Conservation (phyloP, 2,329 filamentous ascomycete species). For the Ceratocystis ficicola region DNA sequence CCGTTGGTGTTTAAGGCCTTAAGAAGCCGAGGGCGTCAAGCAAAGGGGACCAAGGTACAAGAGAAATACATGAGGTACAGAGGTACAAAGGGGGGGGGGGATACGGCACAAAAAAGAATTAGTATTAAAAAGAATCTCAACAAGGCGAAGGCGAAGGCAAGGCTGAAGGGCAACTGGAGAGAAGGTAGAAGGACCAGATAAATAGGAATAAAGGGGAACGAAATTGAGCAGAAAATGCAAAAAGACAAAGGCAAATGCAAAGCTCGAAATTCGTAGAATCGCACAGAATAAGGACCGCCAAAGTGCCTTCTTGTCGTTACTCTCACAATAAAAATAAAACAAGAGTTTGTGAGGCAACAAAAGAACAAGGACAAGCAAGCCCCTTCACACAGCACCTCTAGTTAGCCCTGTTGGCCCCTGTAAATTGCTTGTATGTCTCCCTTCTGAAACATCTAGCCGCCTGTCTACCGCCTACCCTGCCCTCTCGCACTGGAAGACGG, state of each 20-base stretch:
- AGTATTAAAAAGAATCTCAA: not conserved
- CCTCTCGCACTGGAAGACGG: not conserved
- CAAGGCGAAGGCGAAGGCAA: not conserved
- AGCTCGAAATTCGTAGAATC: conserved; percentile 4
- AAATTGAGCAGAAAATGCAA: not conserved
- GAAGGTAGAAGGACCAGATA: conserved; percentile 1
- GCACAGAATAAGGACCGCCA: not conserved
- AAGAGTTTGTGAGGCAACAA: too few relatives aligned
- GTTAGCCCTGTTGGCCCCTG: not conserved
- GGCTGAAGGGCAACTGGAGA: not conserved
- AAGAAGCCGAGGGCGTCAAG: too few relatives aligned
- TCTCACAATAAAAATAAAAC: not conserved
- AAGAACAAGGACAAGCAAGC: not conserved
- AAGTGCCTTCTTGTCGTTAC: not conserved
- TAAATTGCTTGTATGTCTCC: not conserved
- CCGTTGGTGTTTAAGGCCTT: too few relatives aligned
- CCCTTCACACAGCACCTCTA: not conserved
- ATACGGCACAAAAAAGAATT: not conserved
- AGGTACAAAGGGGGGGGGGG: not conserved
- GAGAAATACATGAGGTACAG: too few relatives aligned
- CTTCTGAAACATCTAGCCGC: not conserved
- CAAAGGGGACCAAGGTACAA: too few relatives aligned
- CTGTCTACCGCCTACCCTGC: not conserved
- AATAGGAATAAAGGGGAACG: not conserved
- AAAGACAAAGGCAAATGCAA: not conserved